Conservation (phyloP, 768 basidiomycete species). For the Tubosaeta sp. region DNA sequence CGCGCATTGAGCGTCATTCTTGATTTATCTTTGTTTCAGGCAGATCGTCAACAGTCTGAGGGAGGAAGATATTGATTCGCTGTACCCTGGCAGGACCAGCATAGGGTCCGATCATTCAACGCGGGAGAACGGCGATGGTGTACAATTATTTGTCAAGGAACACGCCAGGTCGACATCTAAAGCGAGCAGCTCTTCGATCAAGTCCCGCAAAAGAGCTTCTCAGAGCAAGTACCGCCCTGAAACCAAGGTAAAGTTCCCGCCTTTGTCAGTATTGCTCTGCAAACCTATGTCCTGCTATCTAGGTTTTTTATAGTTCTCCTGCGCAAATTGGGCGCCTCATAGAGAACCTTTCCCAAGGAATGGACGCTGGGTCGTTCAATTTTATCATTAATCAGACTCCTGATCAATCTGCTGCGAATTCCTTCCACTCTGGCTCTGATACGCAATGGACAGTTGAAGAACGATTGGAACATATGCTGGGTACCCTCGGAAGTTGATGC, state of each 20-base stretch:
- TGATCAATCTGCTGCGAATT: slow-evolving; percentile 59
- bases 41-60: slow-evolving; percentile 81
- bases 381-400: slow-evolving; percentile 45
- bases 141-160: slow-evolving; percentile 75
- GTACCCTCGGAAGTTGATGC: slow-evolving; percentile 31
- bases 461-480: slow-evolving; percentile 68
- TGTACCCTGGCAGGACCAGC: slow-evolving; percentile 63
- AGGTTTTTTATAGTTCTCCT: slow-evolving; percentile 46
- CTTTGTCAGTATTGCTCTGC: slow-evolving; percentile 1
- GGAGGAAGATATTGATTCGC: slow-evolving; percentile 68
- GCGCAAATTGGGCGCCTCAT: slow-evolving; percentile 81
- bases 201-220: slow-evolving; percentile 55
- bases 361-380: slow-evolving; percentile 83
- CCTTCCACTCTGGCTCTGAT: slow-evolving; percentile 57
- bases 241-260: slow-evolving; percentile 61
- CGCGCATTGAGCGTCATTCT: not conserved
- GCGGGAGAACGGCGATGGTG: slow-evolving; percentile 42
- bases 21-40: slow-evolving; percentile 32
- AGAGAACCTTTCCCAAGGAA: slow-evolving; percentile 74
- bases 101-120: slow-evolving; percentile 71
- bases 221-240: slow-evolving; percentile 66
- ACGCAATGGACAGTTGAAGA: slow-evolving; percentile 73
- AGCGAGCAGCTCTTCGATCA: slow-evolving; percentile 54
- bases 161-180: slow-evolving; percentile 65
- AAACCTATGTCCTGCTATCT: slow-evolving; percentile 9